phyloP scores from a whole-genome alignment of 441 rosid species.

The Gossypium trilobum region DNA sequence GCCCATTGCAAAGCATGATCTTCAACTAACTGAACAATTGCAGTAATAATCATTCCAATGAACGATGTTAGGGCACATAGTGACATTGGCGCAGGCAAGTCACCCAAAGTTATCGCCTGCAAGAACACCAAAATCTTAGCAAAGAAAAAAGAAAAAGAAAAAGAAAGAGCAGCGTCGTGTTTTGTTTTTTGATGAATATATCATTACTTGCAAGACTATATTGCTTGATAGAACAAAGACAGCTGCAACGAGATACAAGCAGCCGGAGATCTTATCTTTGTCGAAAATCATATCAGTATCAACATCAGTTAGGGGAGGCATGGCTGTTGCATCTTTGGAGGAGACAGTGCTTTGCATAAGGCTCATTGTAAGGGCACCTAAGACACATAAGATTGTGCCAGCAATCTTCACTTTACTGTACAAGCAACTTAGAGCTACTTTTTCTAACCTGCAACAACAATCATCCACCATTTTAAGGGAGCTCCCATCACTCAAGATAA shows the following conservation, averaged over 20 bases:
- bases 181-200: too few species aligned
- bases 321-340: background rate
- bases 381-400: constrained; percentile 63
- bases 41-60: background rate
- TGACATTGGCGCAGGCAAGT: background rate
- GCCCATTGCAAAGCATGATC: background rate
- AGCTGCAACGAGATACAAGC: background rate
- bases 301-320: background rate
- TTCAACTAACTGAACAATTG: background rate
- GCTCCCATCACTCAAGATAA: too few species aligned
- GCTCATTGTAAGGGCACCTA: constrained; percentile 68
- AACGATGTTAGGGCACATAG: background rate
- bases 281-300: background rate
- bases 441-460: constrained; percentile 49
- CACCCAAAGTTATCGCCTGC: background rate
- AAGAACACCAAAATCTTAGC: background rate
- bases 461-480: too few species aligned
- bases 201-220: background rate
- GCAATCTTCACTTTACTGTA: constrained; percentile 67
- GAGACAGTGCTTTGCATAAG: constrained; percentile 32
- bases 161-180: too few species aligned
- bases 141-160: too few species aligned
- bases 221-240: background rate
- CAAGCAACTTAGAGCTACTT: constrained; percentile 44
- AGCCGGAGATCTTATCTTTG: background rate